Evolutionary conservation across 179 eudicot species (phyloP), one percentile per base, ranked within the genome.

Genomic region (Pouteria campechiana): DNA sequence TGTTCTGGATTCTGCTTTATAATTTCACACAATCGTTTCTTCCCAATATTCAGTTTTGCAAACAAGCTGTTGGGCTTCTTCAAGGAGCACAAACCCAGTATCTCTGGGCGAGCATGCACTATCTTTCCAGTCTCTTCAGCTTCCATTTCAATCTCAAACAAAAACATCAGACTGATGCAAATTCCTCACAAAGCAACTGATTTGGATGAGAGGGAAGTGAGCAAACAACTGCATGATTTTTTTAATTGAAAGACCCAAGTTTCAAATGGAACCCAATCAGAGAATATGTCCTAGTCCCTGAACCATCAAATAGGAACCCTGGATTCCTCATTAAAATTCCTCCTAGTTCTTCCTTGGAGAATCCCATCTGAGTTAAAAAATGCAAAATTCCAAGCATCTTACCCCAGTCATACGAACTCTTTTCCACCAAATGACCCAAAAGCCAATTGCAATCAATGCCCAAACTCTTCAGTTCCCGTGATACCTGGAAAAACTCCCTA

Each of bases 391-490:
- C 75, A 52, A 39, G 55, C 32, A 86, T 54, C 31, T 32, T 74
- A 37, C 60, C 72, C 80, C 83, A 86, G 40, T 67, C 39, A 31
- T 60, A 72, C 32, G 61, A 41, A 58, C 42, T 40, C 25, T 38
- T 50, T 38, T 55, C 69, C 22, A 57, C 37, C 25, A 82, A 52
- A 27, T 65, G 49, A 15, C 50, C 61, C 50, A 55, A 52, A 40
- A 86, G 50, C 80, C 83, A 76, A 43, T 37, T 49, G 59, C 20
- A 47, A 11, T 57, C 89, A 60, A 52, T 54, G 37, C 89, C 81
- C 25, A 62, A 18, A 28, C 37, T 29, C 52, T 59, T 64, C 48
- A 86, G 53, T 30, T 46, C 56, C 29, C 44, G 57, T 2, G 74
- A 18, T 25, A 74, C 41, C 47, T 54, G 41, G 31, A 20, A 16